Evolutionary conservation across 2,329 filamentous ascomycete genomes (phyloP), one percentile per base, ranked within the genome.

Genomic region (Stachybotrys chlorohalonatus): DNA sequence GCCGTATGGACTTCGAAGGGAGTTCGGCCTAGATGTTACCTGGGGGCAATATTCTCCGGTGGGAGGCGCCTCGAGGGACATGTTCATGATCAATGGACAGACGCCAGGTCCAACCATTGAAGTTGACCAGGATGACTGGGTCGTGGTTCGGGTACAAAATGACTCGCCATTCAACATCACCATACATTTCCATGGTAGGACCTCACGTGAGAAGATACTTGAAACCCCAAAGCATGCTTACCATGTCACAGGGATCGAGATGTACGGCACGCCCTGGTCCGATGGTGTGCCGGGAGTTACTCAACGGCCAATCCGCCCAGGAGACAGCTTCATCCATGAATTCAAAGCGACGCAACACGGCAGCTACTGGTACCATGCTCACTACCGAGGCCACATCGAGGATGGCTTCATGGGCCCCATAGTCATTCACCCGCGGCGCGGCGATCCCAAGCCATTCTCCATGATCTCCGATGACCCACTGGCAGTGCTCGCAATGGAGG

Each of bases 301-400:
- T 1, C 82, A 85, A 60, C 68, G 68, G 4, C 68, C 75, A 4
- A 83, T 85, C 54, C 60, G 67, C 11, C 73, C 80, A 1, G 75
- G 75, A 1, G 60, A 64, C 3, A 71, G 64, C 31, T 85, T 79
- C 59, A 69, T 71, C 0, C 82, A 85, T 61, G 70, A 68, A 36
- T 86, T 79, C 70, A 74, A 68, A n/a, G 81, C 82, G 0, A 73
- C 71, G 0, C 75, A 82, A 54, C 77, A 80, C 59, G 83, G 83
- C 3, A 77, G 75, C 47, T 83, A 81, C 66, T 84, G 79, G 72
- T 86, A 85, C 59, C 83, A 85, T 66, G 75, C 80, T 0, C 83
- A 86, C 60, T 72, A 73, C 30, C 68, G 70, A 1, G 74, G 75
- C 1, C 81, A 84, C 57, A 72, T 85, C 13, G 77, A 82, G 55